Percentiles rank a stretch among this genome's conserved stretches.
phyloP scores from a whole-genome alignment of 1,139 yeast species.

The Yamadazyma diospyri region DNA sequence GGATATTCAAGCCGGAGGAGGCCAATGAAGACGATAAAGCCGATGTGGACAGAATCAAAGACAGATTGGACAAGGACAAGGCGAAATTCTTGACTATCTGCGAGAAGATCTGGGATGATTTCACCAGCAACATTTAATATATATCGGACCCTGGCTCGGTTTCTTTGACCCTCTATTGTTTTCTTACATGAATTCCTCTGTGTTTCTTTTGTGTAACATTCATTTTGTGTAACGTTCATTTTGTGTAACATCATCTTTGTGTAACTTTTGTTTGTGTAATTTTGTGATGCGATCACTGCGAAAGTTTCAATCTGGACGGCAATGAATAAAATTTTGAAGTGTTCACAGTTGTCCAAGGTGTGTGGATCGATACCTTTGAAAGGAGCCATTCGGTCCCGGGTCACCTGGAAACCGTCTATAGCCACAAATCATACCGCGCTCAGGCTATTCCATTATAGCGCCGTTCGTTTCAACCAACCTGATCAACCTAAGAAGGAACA shows the following conservation, averaged over 20 bases:
- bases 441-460: conserved; percentile 1
- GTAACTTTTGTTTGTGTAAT: too few relatives aligned
- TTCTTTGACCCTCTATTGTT: too few relatives aligned
- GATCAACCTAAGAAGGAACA: not conserved
- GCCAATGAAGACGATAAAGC: not conserved
- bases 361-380: not conserved
- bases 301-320: conserved; percentile 5
- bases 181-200: too few relatives aligned
- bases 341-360: not conserved
- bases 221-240: too few relatives aligned
- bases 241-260: too few relatives aligned
- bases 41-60: conserved; percentile 5
- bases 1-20: conserved; percentile 22
- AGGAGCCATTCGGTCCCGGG: not conserved
- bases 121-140: conserved; percentile 16
- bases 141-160: too few relatives aligned
- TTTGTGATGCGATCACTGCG: too few relatives aligned
- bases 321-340: conserved; percentile 3
- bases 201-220: too few relatives aligned
- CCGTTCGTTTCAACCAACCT: not conserved
- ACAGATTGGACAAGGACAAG: conserved; percentile 23
- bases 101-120: conserved; percentile 55
- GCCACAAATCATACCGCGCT: too few relatives aligned
- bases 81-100: conserved; percentile 50
- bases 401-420: too few relatives aligned